Conservation (phyloP, 176 grass and related monocot species). For the Calamus simplicifolius region DNA sequence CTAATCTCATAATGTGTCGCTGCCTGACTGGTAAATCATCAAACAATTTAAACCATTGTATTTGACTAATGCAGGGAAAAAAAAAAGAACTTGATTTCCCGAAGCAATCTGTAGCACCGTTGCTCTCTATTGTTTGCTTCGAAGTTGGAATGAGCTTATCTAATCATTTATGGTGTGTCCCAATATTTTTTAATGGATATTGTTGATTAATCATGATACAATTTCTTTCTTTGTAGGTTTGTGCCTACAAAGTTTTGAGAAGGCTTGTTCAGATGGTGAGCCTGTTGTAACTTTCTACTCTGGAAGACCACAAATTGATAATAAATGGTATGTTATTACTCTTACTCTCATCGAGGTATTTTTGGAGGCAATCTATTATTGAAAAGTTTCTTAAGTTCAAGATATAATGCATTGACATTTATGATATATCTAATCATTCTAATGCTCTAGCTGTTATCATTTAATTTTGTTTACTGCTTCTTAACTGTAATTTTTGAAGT, state of each 20-base stretch:
- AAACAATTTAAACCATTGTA: conserved; percentile 6
- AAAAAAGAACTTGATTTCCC: too few species aligned
- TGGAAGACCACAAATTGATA: conserved; percentile 78
- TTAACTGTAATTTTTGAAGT: too few species aligned
- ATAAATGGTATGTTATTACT: conserved; percentile 61
- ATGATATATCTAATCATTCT: too few species aligned
- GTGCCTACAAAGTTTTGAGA: conserved; percentile 73
- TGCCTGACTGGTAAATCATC: conserved; percentile 64
- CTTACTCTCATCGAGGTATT: background rate
- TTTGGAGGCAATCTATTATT: too few species aligned
- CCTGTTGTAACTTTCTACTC: conserved; percentile 52
- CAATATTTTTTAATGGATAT: conserved; percentile 10
- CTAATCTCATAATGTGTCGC: conserved; percentile 62
- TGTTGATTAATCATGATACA: conserved; percentile 10
- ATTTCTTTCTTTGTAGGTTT: conserved; percentile 49
- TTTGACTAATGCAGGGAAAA: too few species aligned
- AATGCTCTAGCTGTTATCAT: too few species aligned
- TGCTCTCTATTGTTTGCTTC: too few species aligned
- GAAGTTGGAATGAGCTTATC: too few species aligned
- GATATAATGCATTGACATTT: too few species aligned
- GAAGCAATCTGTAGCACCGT: too few species aligned
- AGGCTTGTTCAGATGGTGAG: conserved; percentile 53
- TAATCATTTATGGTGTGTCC: background rate
- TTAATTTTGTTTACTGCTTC: too few species aligned
- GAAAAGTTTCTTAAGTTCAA: too few species aligned